Evolutionary conservation across 257 asterid species (phyloP).

Genomic region (Plantago major): DNA sequence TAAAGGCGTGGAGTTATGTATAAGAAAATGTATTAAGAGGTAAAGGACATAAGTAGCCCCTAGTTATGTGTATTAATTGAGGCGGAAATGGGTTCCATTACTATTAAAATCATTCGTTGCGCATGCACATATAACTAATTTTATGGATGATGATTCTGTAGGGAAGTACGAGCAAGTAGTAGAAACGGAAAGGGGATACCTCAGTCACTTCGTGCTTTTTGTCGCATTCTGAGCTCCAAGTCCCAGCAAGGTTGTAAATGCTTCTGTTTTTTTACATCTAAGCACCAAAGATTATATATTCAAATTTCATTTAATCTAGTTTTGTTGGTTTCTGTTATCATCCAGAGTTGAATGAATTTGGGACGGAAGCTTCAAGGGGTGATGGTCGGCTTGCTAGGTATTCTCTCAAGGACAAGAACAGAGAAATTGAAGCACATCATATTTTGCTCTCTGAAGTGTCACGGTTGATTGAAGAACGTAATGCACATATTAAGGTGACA

Average conservation of each 20-base stretch:
- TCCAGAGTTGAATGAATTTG: constrained; percentile 57
- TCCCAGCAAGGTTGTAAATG: constrained; percentile 41
- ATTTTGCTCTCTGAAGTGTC: constrained; percentile 43
- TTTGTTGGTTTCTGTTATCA: constrained; percentile 4
- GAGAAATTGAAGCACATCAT: constrained; percentile 69
- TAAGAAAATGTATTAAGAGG: background rate
- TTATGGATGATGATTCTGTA: constrained; percentile 19
- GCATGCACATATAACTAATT: background rate
- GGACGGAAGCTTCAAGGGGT: constrained; percentile 45
- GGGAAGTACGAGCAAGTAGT: constrained; percentile 50
- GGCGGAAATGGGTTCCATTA: background rate
- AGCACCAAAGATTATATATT: background rate
- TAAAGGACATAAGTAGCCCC: background rate
- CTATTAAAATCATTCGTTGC: background rate
- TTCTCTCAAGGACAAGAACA: constrained; percentile 57
- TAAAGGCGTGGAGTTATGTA: background rate
- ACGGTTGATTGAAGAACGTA: constrained; percentile 35
- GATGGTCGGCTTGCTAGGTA: constrained; percentile 78
- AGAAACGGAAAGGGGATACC: constrained; percentile 80
- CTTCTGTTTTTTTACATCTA: constrained; percentile 6
- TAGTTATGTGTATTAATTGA: background rate
- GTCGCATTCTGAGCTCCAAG: constrained; percentile 55
- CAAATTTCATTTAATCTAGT: background rate
- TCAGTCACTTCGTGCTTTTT: constrained; percentile 77
- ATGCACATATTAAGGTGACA: constrained; percentile 41